A percentile compares a stretch with the other conserved stretches of the same genome.
Evolutionary conservation across 2,329 filamentous ascomycete species (phyloP).

Genomic region (Trichoderma lentiforme): DNA sequence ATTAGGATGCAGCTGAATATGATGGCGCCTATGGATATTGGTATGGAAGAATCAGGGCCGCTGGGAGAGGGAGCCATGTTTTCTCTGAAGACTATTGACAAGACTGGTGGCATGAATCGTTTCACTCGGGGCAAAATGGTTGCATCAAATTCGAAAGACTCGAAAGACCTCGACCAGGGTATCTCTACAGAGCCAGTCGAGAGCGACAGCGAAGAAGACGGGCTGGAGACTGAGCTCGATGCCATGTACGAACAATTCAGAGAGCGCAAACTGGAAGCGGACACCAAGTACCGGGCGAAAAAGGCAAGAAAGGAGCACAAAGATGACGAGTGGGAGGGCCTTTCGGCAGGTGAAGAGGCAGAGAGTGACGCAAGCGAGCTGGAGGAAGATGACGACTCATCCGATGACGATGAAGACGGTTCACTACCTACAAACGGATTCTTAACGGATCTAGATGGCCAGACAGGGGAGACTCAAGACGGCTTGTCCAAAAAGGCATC

Average conservation of each 20-base stretch:
- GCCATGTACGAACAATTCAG: conserved; percentile 82
- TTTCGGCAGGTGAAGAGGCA: conserved; percentile 63
- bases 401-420: conserved; percentile 30
- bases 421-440: conserved; percentile 27
- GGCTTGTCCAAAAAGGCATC: conserved; percentile 77
- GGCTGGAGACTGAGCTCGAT: conserved; percentile 81
- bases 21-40: conserved; percentile 92
- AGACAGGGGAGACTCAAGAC: conserved; percentile 43
- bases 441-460: conserved; percentile 36
- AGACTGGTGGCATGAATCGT: conserved; percentile 64
- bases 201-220: conserved; percentile 76
- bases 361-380: conserved; percentile 56
- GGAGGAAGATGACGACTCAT: conserved; percentile 48
- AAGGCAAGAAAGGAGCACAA: conserved; percentile 76
- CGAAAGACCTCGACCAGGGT: conserved; percentile 57
- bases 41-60: conserved; percentile 79
- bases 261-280: conserved; percentile 71
- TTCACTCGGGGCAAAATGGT: conserved; percentile 71
- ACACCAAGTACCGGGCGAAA: conserved; percentile 89
- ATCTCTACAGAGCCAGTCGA: conserved; percentile 55
- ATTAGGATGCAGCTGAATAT: conserved; percentile 97
- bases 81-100: conserved; percentile 75
- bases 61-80: conserved; percentile 83
- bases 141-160: conserved; percentile 53
- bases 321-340: conserved; percentile 89